Percentiles rank a stretch among this genome's conserved stretches.
Conservation (phyloP, 306 rosid species). For the Cicer pinnatifidum region DNA sequence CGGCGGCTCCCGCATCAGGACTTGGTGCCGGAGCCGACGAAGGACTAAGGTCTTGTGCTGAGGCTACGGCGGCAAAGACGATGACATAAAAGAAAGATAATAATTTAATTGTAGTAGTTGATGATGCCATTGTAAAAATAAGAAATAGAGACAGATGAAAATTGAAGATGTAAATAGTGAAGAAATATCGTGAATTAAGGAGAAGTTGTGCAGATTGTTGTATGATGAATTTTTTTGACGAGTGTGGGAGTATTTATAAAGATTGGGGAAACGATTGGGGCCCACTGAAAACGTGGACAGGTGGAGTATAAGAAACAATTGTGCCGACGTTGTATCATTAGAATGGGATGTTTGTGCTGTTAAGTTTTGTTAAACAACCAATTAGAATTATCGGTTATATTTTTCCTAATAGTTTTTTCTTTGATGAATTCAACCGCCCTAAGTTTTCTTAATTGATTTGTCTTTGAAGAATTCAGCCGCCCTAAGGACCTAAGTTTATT, state of each 20-base stretch:
- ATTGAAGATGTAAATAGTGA: neutral
- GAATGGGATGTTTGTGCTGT: neutral
- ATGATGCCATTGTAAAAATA: conserved; percentile 40
- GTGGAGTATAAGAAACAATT: neutral
- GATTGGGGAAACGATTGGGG: neutral
- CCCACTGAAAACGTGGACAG: neutral
- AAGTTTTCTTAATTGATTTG: neutral
- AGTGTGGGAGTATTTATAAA: conserved; percentile 3
- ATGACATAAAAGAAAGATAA: conserved; percentile 20
- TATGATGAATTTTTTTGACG: neutral
- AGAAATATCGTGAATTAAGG: neutral
- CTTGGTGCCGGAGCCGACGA: conserved; percentile 45
- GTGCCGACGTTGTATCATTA: neutral
- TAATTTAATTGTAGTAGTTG: conserved; percentile 41
- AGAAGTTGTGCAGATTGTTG: neutral
- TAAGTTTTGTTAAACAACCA: neutral
- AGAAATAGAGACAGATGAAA: neutral
- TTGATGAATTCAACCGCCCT: no score
- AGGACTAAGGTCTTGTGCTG: conserved; percentile 48
- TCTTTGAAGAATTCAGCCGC: neutral
- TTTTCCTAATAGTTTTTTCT: no score
- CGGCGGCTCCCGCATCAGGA: conserved; percentile 46
- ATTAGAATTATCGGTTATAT: neutral
- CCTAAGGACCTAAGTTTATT: neutral
- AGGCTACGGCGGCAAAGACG: conserved; percentile 32